Percentiles rank a stretch among this genome's conserved stretches.
These are phyloP conservation scores for Leishmania mexicana DNA, from an alignment of 208 protist genomes.

Conservation along the genomic window DNA sequence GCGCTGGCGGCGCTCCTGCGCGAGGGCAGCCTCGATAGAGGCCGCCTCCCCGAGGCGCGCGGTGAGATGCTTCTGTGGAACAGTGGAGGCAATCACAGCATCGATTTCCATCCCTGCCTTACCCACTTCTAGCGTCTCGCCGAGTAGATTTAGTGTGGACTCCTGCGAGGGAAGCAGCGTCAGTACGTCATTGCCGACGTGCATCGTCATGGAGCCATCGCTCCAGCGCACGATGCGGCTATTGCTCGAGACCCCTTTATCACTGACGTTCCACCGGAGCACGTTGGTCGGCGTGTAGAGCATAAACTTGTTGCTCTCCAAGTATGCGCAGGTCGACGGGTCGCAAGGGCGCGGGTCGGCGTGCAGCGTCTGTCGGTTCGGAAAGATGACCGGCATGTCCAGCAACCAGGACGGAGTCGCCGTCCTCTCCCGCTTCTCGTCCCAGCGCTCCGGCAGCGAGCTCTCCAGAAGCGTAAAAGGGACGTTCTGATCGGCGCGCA, in stretches of 20 bases:
- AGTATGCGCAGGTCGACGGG: constrained; percentile 41
- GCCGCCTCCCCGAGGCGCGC: constrained; percentile 56
- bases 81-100: constrained; percentile 51
- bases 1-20: constrained; percentile 57
- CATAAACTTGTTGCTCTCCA: constrained; percentile 70
- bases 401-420: constrained; percentile 57
- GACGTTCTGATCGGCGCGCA: constrained; percentile 38
- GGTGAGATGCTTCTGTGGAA: constrained; percentile 62
- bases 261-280: constrained; percentile 59
- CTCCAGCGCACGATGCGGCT: constrained; percentile 82
- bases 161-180: constrained; percentile 56
- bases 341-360: constrained; percentile 79
- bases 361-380: constrained; percentile 85
- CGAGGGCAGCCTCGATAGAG: constrained; percentile 78
- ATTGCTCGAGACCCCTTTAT: constrained; percentile 50
- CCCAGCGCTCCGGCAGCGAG: constrained; percentile 29
- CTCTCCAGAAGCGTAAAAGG: constrained; percentile 55
- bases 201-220: constrained; percentile 79
- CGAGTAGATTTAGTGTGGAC: constrained; percentile 65
- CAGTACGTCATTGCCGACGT: constrained; percentile 79
- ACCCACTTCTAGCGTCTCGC: constrained; percentile 34
- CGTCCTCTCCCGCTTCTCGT: background rate
- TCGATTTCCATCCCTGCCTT: constrained; percentile 55
- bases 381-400: constrained; percentile 85
- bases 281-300: constrained; percentile 88